These are phyloP conservation scores for Diaporthe citrichinensis DNA, from an alignment of 2,329 filamentous ascomycete genomes.

Conservation along the genomic window DNA sequence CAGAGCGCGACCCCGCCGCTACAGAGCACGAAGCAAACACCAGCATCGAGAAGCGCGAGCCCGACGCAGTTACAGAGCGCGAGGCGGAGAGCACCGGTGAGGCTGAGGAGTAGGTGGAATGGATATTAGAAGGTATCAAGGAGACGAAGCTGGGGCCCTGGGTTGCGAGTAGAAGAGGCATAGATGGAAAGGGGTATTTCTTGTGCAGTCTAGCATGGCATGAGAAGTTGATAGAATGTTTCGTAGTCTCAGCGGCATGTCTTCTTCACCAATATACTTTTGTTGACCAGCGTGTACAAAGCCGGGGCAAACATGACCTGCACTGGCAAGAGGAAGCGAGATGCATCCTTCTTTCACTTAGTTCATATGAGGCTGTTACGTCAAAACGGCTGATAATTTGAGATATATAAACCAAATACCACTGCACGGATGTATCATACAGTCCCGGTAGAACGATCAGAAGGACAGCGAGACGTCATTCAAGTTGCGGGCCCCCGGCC, in stretches of 20 bases:
- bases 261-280: neutral
- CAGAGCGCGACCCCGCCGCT: neutral
- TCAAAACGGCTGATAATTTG: too few species aligned
- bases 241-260: neutral
- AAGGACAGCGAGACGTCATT: neutral
- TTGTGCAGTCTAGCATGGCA: neutral
- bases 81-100: neutral
- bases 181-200: neutral
- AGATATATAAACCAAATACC: too few species aligned
- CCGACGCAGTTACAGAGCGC: neutral
- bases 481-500: neutral
- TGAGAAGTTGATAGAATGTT: neutral
- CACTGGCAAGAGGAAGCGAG: too few species aligned
- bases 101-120: neutral
- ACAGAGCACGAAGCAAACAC: neutral
- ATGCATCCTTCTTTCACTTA: too few species aligned
- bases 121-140: neutral
- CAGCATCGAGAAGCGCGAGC: neutral
- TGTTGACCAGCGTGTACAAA: neutral
- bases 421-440: too few species aligned
- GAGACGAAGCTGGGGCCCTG: too few species aligned
- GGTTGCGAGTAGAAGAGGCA: too few species aligned
- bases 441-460: neutral
- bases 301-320: too few species aligned
- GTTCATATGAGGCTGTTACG: too few species aligned